Conservation (phyloP, 371 early-diverging fungal genomes). For the Rhizopus sp. region DNA sequence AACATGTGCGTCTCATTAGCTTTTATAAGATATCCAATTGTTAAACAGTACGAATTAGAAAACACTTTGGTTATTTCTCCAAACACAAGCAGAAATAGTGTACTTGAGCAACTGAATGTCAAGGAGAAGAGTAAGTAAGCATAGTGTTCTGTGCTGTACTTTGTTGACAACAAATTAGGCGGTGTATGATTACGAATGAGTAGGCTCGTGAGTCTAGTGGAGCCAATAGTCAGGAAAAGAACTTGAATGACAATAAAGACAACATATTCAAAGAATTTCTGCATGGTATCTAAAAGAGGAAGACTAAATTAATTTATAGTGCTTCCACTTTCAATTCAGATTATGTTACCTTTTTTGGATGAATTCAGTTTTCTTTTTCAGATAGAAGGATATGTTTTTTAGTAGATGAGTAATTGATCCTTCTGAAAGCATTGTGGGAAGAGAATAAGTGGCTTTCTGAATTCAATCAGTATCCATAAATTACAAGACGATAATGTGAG, state of each 20-base stretch:
- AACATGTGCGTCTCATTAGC: constrained; percentile 2
- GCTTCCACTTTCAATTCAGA: too few species aligned
- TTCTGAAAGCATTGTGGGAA: too few species aligned
- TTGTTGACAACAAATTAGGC: constrained; percentile 4
- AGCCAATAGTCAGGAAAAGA: constrained; percentile 13
- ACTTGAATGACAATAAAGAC: constrained; percentile 13
- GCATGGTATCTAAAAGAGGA: not conserved
- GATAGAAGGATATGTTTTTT: too few species aligned
- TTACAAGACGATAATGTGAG: too few species aligned
- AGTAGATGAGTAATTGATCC: too few species aligned
- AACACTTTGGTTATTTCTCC: constrained; percentile 78
- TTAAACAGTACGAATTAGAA: constrained; percentile 58
- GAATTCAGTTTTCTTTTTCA: too few species aligned
- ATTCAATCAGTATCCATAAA: too few species aligned
- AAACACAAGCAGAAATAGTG: constrained; percentile 80
- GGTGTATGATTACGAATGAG: constrained; percentile 17
- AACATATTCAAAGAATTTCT: not conserved
- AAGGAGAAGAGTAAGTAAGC: constrained; percentile 72
- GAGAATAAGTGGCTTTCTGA: too few species aligned
- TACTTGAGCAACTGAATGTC: constrained; percentile 77
- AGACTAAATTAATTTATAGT: not conserved
- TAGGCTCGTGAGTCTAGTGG: constrained; percentile 9
- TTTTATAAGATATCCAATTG: not conserved
- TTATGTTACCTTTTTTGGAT: too few species aligned
- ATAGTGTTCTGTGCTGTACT: constrained; percentile 6